A percentile compares a stretch with the other conserved stretches of the same genome.
Conservation (phyloP, 2,329 filamentous ascomycete genomes). For the Didymella segeticola region DNA sequence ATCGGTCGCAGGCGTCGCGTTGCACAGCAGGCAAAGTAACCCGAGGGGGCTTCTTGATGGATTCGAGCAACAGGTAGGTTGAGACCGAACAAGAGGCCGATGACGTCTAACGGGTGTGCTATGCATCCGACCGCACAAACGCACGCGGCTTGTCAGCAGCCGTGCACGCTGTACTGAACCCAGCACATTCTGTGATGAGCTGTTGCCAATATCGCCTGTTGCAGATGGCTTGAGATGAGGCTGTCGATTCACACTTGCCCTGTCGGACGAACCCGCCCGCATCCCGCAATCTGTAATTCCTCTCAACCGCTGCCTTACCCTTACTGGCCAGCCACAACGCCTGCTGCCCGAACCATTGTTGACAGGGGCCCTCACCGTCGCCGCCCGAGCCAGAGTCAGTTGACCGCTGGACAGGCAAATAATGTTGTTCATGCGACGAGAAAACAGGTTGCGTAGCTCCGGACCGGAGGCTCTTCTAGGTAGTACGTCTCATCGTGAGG, state of each 20-base stretch:
- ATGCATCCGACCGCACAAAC: constrained; percentile 9
- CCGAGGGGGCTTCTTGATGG: constrained; percentile 17
- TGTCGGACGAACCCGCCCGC: constrained; percentile 13
- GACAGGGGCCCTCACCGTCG: constrained; percentile 19
- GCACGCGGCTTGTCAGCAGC: constrained; percentile 26
- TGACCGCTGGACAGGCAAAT: constrained; percentile 19
- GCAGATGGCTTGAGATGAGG: constrained; percentile 34
- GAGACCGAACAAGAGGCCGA: constrained; percentile 12
- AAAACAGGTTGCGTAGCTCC: constrained; percentile 11
- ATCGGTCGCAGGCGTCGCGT: constrained; percentile 10
- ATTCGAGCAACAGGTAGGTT: constrained; percentile 13
- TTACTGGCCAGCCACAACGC: constrained; percentile 24
- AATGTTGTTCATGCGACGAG: constrained; percentile 17
- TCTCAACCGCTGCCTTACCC: constrained; percentile 14
- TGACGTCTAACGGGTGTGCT: constrained; percentile 15
- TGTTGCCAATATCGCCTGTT: constrained; percentile 34
- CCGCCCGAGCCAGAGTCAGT: constrained; percentile 26
- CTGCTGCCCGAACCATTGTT: constrained; percentile 23
- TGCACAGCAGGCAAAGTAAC: constrained; percentile 9
- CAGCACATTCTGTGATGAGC: constrained; percentile 14
- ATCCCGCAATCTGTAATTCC: constrained; percentile 17
- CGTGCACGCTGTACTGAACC: constrained; percentile 20
- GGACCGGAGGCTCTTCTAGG: constrained; percentile 1
- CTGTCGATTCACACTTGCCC: constrained; percentile 19
- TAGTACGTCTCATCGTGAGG: constrained; percentile 25